Evolutionary conservation across 192 early-diverging fungal species (phyloP), one percentile per base, ranked within the genome.

Genomic region (Gaertneriomyces sp.): DNA sequence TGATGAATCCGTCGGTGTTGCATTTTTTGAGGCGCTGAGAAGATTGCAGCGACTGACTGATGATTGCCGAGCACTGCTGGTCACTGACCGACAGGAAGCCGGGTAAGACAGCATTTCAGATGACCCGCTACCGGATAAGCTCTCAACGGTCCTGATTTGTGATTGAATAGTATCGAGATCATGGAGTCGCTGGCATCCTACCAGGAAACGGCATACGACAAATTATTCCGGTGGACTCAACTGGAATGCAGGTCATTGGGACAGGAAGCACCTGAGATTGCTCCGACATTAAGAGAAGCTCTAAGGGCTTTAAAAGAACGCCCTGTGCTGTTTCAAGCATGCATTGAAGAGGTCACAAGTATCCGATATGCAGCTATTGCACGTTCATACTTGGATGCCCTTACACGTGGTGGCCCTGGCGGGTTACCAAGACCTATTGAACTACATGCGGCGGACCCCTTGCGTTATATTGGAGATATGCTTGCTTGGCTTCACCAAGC

Each of bases 401-500:
- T 93, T 16, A 88, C 88, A 3, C 73, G 83, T 56, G 92, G 91
- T 16, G 90, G 89, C 4, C 88, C 88, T 14, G 81, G 82, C 50
- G 88, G 89, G 12, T 85, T 85, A 41, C 89, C 93, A 6, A 74
- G 91, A 45, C 94, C 96, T 0, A 93, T 98, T 61, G 96, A 98
- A 69, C 64, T 95, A 6, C 92, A 96, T 69, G 92, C 94, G 0
- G 91, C 88, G 50, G 96, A 98, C 71, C 89, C 94, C 1, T 73
- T 90, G 61, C 83, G 94, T 41, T 98, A 96, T 67, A 84, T 92
- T 42, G 94, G 94, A 17, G 96, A 96, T 64, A 96, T 98, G 91
- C 73, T 96, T 16, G 96, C 94, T 0, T 98, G 96, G 96, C 69
- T 96, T 1, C 96, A 98, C 81, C 93, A 96, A 76, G 88, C 91